Evolutionary conservation across 768 basidiomycete species (phyloP).

Genomic region (Suillus tomentosus): DNA sequence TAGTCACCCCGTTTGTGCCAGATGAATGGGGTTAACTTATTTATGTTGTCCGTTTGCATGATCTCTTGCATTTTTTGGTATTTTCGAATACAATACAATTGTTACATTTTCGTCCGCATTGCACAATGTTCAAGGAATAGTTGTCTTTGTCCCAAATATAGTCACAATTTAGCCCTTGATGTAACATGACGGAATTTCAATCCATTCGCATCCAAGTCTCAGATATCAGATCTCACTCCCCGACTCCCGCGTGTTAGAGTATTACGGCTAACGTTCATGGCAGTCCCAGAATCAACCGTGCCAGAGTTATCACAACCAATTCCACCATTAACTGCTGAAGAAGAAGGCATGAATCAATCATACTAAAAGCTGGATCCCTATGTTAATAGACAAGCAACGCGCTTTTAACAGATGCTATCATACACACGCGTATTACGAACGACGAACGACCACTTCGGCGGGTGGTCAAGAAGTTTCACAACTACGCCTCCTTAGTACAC

Average conservation of each 20-base stretch:
- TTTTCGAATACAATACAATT: constrained; percentile 3
- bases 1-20: constrained; percentile 80
- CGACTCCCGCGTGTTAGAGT: neutral
- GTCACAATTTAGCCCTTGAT: neutral
- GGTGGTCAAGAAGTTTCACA: constrained; percentile 81
- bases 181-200: neutral
- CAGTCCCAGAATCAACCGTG: constrained; percentile 7
- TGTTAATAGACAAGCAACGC: constrained; percentile 17
- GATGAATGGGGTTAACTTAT: constrained; percentile 65
- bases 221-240: neutral
- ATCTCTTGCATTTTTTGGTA: neutral
- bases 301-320: constrained; percentile 29
- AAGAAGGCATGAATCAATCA: constrained; percentile 51
- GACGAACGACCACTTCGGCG: constrained; percentile 80
- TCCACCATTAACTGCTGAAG: constrained; percentile 55
- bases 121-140: neutral
- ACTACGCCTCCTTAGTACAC: constrained; percentile 62
- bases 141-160: constrained; percentile 3
- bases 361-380: constrained; percentile 7
- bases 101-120: neutral
- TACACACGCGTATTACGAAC: constrained; percentile 78
- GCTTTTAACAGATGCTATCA: constrained; percentile 63
- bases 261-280: neutral
- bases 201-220: neutral
- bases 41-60: neutral